Evolutionary conservation across 495 filamentous ascomycete genomes (phyloP).

Genomic region (Podospora australis): DNA sequence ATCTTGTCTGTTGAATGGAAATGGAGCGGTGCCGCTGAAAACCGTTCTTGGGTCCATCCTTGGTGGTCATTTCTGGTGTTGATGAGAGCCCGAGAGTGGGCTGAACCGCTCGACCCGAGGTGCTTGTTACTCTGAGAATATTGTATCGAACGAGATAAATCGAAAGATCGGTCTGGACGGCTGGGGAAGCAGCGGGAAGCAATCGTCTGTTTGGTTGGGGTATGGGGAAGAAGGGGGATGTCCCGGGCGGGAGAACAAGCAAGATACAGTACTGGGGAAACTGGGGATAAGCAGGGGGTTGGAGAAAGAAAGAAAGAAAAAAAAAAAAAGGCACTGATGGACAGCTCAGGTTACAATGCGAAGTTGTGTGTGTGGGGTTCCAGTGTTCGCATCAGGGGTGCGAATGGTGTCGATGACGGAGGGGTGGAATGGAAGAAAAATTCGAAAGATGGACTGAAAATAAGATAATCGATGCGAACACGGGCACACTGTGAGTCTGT

Average conservation of each 20-base stretch:
- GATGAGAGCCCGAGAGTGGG: too few relatives aligned
- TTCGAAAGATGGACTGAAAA: too few relatives aligned
- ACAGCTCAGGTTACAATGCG: neutral
- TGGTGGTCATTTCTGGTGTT: too few relatives aligned
- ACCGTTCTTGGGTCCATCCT: neutral
- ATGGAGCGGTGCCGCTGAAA: neutral
- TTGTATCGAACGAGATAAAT: too few relatives aligned
- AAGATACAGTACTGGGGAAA: neutral
- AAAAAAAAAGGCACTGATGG: neutral
- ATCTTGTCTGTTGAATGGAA: neutral
- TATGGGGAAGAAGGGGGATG: neutral
- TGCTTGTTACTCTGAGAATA: too few relatives aligned
- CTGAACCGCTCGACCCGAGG: too few relatives aligned
- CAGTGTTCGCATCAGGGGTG: neutral
- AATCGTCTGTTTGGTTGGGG: neutral
- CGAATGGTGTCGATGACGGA: neutral
- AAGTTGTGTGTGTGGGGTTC: neutral
- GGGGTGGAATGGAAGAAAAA: too few relatives aligned
- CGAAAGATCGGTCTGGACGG: too few relatives aligned
- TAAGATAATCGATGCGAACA: too few relatives aligned
- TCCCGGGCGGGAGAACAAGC: neutral
- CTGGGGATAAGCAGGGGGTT: neutral
- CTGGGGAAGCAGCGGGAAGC: too few relatives aligned
- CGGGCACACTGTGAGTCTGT: too few relatives aligned
- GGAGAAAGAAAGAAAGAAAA: constrained; percentile 2